A percentile compares a stretch with the other conserved stretches of the same genome.
Evolutionary conservation across 331 rosid genomes (phyloP).

Genomic region (Rosa hybrid): DNA sequence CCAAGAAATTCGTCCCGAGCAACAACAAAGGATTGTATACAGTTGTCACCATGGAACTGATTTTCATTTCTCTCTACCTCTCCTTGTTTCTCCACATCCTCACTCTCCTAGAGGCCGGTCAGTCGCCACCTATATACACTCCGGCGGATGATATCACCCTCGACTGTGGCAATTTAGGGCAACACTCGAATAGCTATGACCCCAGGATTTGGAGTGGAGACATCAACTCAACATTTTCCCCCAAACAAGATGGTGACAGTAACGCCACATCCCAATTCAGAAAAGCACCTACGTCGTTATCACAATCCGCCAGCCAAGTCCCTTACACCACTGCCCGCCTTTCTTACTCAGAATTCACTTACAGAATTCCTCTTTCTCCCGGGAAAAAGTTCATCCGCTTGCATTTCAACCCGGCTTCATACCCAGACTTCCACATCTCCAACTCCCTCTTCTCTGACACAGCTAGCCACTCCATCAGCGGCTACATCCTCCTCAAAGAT

Average conservation of each 20-base stretch:
- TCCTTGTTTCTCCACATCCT: background rate
- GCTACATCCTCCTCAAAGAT: conserved; percentile 19
- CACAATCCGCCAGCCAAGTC: background rate
- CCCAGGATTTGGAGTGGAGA: conserved; percentile 12
- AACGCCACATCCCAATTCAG: background rate
- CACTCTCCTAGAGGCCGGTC: background rate
- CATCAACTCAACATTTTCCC: conserved; percentile 22
- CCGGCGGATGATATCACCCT: background rate
- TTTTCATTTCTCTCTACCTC: background rate
- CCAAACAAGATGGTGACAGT: background rate
- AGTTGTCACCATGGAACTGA: background rate
- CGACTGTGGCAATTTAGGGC: background rate
- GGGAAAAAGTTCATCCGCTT: conserved; percentile 33
- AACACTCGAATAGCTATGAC: background rate
- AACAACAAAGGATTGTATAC: background rate
- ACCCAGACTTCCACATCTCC: background rate
- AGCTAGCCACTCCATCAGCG: conserved; percentile 3
- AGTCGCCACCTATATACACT: background rate
- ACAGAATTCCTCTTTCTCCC: background rate
- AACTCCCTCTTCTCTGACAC: conserved; percentile 32
- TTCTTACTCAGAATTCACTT: conserved; percentile 27
- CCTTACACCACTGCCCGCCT: conserved; percentile 32
- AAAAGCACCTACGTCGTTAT: background rate
- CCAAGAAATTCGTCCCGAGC: too few relatives aligned
- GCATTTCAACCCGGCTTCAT: conserved; percentile 14